Evolutionary conservation across 176 grass and related monocot genomes (phyloP).

Genomic region (Triticum turgidum): DNA sequence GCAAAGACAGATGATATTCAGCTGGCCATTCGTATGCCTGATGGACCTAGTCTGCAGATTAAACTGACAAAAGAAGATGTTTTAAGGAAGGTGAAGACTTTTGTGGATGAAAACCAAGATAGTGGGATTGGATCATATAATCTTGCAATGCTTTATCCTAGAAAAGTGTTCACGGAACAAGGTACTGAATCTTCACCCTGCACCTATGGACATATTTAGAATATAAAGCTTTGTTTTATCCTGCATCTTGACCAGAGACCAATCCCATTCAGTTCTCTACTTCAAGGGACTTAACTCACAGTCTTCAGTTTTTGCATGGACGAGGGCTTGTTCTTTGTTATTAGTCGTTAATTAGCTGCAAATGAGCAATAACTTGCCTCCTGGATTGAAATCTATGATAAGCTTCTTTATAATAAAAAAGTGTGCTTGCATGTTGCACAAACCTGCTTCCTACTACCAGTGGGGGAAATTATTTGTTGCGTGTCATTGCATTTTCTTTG

Average conservation of each 20-base stretch:
- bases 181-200: slow-evolving; percentile 45
- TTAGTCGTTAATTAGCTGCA: not conserved
- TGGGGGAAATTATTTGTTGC: not conserved
- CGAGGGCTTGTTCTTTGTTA: not conserved
- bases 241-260: not conserved
- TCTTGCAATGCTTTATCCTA: slow-evolving; percentile 91
- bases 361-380: slow-evolving; percentile 7
- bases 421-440: not conserved
- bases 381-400: not conserved
- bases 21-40: slow-evolving; percentile 77
- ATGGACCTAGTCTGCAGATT: slow-evolving; percentile 74
- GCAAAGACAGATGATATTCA: slow-evolving; percentile 65
- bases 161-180: slow-evolving; percentile 72
- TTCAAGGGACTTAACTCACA: not conserved
- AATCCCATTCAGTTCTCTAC: not conserved
- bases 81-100: slow-evolving; percentile 72
- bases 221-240: not conserved
- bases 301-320: not conserved
- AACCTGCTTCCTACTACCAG: not conserved
- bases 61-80: slow-evolving; percentile 68
- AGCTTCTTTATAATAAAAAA: not conserved
- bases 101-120: slow-evolving; percentile 65
- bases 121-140: slow-evolving; percentile 52
- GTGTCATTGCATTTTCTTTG: not conserved
- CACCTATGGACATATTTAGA: not conserved